Evolutionary conservation across 176 grass and related monocot genomes (phyloP).

Genomic region (Echinochloa phyllopogon): DNA sequence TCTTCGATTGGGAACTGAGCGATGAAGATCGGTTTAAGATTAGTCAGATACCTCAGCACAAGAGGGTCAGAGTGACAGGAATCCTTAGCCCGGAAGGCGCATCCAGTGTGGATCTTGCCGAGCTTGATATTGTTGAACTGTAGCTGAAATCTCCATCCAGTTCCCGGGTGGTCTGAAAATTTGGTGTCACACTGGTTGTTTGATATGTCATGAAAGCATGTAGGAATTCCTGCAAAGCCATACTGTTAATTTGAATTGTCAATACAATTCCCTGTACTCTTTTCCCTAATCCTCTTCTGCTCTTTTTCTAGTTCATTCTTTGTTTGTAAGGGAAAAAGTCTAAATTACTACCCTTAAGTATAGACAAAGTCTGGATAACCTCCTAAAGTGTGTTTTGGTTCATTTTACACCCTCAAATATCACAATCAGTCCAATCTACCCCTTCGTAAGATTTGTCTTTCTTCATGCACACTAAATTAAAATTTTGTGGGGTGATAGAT

Average conservation of each 20-base stretch:
- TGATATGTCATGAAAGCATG: neutral
- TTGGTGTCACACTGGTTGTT: neutral
- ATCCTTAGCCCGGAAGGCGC: neutral
- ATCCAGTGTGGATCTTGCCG: neutral
- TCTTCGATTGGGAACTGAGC: constrained; percentile 57
- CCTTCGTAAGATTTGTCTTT: too few relatives aligned
- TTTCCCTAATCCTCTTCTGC: too few relatives aligned
- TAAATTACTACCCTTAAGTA: too few relatives aligned
- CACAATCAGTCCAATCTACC: too few relatives aligned
- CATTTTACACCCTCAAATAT: too few relatives aligned
- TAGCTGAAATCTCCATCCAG: neutral
- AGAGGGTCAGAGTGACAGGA: constrained; percentile 10
- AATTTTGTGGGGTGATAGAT: too few relatives aligned
- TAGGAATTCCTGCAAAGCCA: neutral
- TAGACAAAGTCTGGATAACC: too few relatives aligned
- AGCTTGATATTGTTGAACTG: constrained; percentile 23
- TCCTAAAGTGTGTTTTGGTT: too few relatives aligned
- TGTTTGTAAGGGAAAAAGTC: too few relatives aligned
- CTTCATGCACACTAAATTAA: too few relatives aligned
- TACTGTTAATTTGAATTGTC: neutral
- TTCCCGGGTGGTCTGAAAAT: neutral
- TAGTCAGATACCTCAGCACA: constrained; percentile 47
- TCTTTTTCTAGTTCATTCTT: too few relatives aligned
- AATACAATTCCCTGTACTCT: neutral
- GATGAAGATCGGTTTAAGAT: constrained; percentile 57